Evolutionary conservation across 2,329 filamentous ascomycete species (phyloP).

Genomic region (Cercospora canescens): DNA sequence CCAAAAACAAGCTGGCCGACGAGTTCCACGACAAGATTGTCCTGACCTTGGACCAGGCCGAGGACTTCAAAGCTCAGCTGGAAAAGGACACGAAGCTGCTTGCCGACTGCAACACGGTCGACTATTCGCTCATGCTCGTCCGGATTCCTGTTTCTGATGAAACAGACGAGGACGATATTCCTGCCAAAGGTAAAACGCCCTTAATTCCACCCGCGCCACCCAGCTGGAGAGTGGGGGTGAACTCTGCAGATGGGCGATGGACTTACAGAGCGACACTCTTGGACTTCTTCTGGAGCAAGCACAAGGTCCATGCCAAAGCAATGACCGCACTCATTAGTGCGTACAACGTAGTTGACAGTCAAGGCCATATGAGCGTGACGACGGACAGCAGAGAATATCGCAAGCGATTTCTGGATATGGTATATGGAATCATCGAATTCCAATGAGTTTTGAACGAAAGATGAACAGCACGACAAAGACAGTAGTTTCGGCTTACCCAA

Average conservation of each 20-base stretch:
- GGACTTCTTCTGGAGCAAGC: constrained; percentile 79
- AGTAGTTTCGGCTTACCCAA: neutral
- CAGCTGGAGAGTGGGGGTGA: constrained; percentile 62
- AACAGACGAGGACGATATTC: constrained; percentile 6
- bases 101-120: constrained; percentile 64
- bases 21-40: constrained; percentile 66
- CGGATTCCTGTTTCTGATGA: constrained; percentile 47
- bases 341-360: constrained; percentile 59
- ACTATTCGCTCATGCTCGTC: constrained; percentile 74
- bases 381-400: constrained; percentile 69
- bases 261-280: constrained; percentile 67
- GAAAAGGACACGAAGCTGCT: constrained; percentile 65
- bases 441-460: neutral
- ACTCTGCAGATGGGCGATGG: constrained; percentile 63
- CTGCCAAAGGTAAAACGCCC: constrained; percentile 24
- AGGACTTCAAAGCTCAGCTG: constrained; percentile 57
- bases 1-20: constrained; percentile 66
- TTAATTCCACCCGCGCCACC: constrained; percentile 33
- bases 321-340: constrained; percentile 63
- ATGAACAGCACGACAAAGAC: neutral
- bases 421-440: constrained; percentile 46
- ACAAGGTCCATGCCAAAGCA: constrained; percentile 64
- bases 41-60: constrained; percentile 56
- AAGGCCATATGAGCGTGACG: constrained; percentile 75
- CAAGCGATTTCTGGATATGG: constrained; percentile 56